A percentile compares a stretch with the other conserved stretches of the same genome.
Conservation (phyloP, 2,329 filamentous ascomycete species). For the Paracamarosporium sp. region DNA sequence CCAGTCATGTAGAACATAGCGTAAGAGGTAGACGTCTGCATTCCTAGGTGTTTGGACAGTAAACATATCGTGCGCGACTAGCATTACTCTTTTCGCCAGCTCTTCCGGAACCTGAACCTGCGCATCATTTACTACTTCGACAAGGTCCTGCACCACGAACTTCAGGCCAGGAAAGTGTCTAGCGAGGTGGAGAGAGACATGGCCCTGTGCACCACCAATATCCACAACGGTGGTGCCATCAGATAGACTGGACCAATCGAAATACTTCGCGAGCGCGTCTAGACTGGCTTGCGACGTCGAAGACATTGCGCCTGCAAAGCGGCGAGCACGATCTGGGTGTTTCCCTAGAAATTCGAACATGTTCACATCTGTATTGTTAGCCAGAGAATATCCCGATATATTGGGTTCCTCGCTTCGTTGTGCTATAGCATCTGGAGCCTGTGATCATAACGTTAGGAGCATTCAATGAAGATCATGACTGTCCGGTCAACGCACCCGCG, state of each 20-base stretch:
- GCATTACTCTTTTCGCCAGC: neutral
- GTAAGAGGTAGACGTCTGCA: conserved; percentile 57
- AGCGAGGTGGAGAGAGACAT: conserved; percentile 10
- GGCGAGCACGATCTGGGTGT: conserved; percentile 5
- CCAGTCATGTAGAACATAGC: conserved; percentile 63
- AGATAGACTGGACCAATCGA: neutral
- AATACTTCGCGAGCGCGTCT: neutral
- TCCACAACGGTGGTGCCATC: conserved; percentile 12
- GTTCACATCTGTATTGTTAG: conserved; percentile 3
- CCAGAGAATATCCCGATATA: conserved; percentile 8
- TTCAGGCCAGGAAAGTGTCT: conserved; percentile 2
- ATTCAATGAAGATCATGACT: neutral
- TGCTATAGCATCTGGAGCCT: conserved; percentile 12
- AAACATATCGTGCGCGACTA: conserved; percentile 20
- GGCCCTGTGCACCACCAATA: conserved; percentile 16
- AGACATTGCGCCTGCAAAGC: conserved; percentile 13
- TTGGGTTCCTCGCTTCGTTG: conserved; percentile 9
- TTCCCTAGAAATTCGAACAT: conserved; percentile 6
- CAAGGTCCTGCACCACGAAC: conserved; percentile 16
- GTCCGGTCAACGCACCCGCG: neutral
- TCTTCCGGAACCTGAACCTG: conserved; percentile 2
- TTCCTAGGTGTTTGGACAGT: conserved; percentile 9
- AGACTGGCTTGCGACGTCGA: neutral
- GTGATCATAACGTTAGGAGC: neutral
- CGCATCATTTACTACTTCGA: conserved; percentile 3